Conservation (phyloP, 1,284 basidiomycete genomes). For the Boletellus deceptivus region DNA sequence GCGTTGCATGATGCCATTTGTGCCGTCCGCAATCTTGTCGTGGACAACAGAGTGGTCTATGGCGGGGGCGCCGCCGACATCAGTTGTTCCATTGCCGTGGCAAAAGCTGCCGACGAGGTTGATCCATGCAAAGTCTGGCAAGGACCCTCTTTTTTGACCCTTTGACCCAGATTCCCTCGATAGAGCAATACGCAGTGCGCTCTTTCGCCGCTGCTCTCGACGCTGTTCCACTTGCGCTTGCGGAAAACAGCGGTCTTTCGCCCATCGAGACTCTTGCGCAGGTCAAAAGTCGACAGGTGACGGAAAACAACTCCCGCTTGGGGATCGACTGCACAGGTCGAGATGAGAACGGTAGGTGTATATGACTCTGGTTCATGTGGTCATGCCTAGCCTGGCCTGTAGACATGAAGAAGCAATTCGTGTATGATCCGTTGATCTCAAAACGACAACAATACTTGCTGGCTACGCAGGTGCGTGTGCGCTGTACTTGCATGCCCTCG, state of each 20-base stretch:
- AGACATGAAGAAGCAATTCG: slow-evolving; percentile 99
- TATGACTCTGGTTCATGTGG: background rate
- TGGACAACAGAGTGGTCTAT: slow-evolving; percentile 96
- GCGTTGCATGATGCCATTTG: slow-evolving; percentile 98
- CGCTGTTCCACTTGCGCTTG: slow-evolving; percentile 89
- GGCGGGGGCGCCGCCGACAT: slow-evolving; percentile 98
- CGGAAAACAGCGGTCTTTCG: slow-evolving; percentile 95
- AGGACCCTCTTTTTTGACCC: background rate
- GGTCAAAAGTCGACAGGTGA: slow-evolving; percentile 92
- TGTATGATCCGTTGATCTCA: slow-evolving; percentile 95
- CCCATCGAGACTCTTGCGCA: slow-evolving; percentile 96
- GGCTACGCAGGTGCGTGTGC: slow-evolving; percentile 82
- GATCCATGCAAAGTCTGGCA: slow-evolving; percentile 14
- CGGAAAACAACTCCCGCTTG: slow-evolving; percentile 79
- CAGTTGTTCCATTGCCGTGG: slow-evolving; percentile 89
- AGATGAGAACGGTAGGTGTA: slow-evolving; percentile 78
- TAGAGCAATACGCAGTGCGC: slow-evolving; percentile 99
- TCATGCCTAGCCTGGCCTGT: background rate
- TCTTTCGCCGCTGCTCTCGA: slow-evolving; percentile 95
- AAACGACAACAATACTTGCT: slow-evolving; percentile 97
- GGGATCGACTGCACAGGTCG: slow-evolving; percentile 93
- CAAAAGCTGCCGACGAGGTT: slow-evolving; percentile 92
- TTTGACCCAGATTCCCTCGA: slow-evolving; percentile 74
- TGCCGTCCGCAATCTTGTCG: slow-evolving; percentile 92
- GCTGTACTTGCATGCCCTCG: background rate